phyloP scores from a whole-genome alignment of 2,329 filamentous ascomycete genomes.

The Pestalotiopsis sp. region DNA sequence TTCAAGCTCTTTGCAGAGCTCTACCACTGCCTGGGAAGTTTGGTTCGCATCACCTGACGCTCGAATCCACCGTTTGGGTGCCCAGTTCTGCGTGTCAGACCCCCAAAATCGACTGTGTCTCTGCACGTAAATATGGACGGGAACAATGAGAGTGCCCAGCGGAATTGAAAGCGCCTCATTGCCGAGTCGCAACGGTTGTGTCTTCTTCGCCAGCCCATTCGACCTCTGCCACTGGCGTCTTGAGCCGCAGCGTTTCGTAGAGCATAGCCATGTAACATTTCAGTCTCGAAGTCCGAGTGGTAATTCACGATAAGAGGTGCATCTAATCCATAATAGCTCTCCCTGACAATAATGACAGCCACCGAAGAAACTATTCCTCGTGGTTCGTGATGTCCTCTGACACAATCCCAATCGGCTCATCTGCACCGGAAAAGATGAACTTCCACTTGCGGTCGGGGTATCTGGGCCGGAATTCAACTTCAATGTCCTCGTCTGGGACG shows the following conservation, averaged over 20 bases:
- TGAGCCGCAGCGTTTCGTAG: constrained; percentile 44
- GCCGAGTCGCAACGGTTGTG: constrained; percentile 18
- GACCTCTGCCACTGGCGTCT: constrained; percentile 31
- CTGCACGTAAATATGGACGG: constrained; percentile 23
- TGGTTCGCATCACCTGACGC: neutral
- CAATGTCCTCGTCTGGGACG: constrained; percentile 24
- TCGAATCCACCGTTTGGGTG: constrained; percentile 26
- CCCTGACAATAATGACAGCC: too few species aligned
- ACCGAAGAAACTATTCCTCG: constrained; percentile 22
- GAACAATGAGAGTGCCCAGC: constrained; percentile 20
- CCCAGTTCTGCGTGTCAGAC: constrained; percentile 22
- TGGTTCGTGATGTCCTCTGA: neutral
- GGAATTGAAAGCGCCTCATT: constrained; percentile 21
- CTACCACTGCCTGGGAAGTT: neutral
- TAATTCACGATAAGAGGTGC: constrained; percentile 31
- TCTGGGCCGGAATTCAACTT: constrained; percentile 20
- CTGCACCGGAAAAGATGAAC: constrained; percentile 19
- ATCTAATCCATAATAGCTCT: too few species aligned
- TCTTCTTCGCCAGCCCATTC: constrained; percentile 25
- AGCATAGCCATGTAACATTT: constrained; percentile 40
- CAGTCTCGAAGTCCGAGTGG: constrained; percentile 36
- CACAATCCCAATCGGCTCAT: constrained; percentile 16
- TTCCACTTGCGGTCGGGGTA: constrained; percentile 20
- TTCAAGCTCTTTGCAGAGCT: too few species aligned
- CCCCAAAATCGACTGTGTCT: constrained; percentile 29